phyloP scores from a whole-genome alignment of 2,329 filamentous ascomycete species.

The Scedosporium boydii region DNA sequence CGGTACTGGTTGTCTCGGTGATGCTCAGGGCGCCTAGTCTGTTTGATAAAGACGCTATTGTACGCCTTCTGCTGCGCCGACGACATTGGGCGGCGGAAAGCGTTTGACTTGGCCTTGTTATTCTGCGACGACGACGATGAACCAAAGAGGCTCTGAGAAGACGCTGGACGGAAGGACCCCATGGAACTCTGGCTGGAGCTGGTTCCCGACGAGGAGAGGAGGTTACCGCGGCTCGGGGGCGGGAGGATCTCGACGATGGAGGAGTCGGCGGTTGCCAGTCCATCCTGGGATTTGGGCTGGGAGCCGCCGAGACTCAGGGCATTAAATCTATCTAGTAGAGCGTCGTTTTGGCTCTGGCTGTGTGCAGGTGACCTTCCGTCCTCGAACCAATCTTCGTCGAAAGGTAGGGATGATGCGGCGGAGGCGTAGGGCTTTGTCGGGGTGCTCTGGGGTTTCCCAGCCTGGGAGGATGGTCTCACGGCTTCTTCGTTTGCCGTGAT shows the following conservation, averaged over 20 bases:
- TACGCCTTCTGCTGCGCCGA: conserved; percentile 46
- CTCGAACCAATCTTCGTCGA: conserved; percentile 5
- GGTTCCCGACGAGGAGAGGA: background rate
- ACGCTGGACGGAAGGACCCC: conserved; percentile 8
- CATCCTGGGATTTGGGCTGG: conserved; percentile 3
- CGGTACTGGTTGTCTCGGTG: conserved; percentile 41
- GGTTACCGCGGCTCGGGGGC: conserved; percentile 1
- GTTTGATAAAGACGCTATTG: conserved; percentile 39
- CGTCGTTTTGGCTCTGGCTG: conserved; percentile 10
- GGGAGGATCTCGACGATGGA: conserved; percentile 10
- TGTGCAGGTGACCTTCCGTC: conserved; percentile 14
- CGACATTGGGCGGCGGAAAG: conserved; percentile 23
- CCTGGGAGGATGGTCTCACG: conserved; percentile 19
- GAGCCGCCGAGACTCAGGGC: conserved; percentile 10
- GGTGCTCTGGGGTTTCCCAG: conserved; percentile 20
- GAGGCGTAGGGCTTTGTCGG: conserved; percentile 16
- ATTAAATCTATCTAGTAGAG: conserved; percentile 10
- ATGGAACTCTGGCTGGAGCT: conserved; percentile 5
- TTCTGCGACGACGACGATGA: conserved; percentile 11
- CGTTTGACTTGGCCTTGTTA: conserved; percentile 7
- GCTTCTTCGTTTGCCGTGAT: conserved; percentile 21
- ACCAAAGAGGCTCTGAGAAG: conserved; percentile 5
- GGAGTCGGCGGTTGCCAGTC: conserved; percentile 6
- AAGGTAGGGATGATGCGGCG: conserved; percentile 5
- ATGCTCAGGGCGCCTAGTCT: conserved; percentile 46